Base-by-base conservation (phyloP, 2,329 filamentous ascomycete genomes). In the Triangularia verruculosa region DNA sequence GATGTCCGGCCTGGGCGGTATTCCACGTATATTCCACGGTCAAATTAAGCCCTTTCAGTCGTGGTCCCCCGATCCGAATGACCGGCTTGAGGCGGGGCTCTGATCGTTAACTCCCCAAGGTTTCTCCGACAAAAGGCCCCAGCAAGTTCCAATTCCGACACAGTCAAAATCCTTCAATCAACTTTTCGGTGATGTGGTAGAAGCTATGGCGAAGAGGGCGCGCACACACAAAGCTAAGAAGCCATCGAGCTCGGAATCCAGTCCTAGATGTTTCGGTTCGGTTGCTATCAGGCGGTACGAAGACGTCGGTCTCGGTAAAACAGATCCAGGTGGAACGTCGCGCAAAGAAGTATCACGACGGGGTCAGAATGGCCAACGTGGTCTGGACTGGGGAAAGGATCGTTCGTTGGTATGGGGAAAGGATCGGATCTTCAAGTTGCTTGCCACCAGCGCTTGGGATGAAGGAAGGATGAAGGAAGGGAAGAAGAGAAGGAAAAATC, bases 371-470 rank as follows among this genome's bases (percentile, higher is more conserved):
- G 17, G 17, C 56, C 52, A 58, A 27, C 30, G 62, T 5, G 34
- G 59, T 62, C 17, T 30, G 61, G 39, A 32, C 58, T 39, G 25
- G 12, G 8, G 13, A 27, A 65, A 52, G 30, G 57, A 61, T 62
- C 9, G 63, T 63, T 53, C 17, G 61, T 62, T 60, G 61, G 56
- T 30, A 66, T 34, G 66, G 67, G 62, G 63, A 65, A 70, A 69
- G 67, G 69, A 69, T 58, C 47, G 67, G 53, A 51, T 24, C 34
- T 64, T 68, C 63, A 63, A 67, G 64, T 34, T 61, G 58, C 54
- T 34, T 39, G 60, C 61, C 63, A 61, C 43, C 17, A 39, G 43
- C 25, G 27, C 28, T 30, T n/a, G n/a, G n/a, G n/a, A n/a, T n/a
- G n/a, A n/a, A n/a, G n/a, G n/a, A n/a, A 22, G 61, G 43, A 28